phyloP scores from a whole-genome alignment of 2,329 filamentous ascomycete genomes.

The Pseudogymnoascus sp. region DNA sequence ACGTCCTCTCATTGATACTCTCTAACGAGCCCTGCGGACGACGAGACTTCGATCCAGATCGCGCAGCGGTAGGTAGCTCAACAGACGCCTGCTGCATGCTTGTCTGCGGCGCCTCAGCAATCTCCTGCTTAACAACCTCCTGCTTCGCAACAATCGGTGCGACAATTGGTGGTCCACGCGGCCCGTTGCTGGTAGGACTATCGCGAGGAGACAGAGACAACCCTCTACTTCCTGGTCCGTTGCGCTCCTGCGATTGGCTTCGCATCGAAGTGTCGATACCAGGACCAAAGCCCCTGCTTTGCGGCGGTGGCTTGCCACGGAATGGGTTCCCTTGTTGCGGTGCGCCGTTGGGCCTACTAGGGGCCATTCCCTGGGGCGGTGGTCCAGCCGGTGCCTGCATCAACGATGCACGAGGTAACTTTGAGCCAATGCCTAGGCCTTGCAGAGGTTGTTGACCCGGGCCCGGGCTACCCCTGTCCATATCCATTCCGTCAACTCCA shows the following conservation, averaged over 20 bases:
- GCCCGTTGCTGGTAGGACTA: constrained; percentile 49
- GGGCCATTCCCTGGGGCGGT: constrained; percentile 50
- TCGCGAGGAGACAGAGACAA: constrained; percentile 35
- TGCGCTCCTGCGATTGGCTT: constrained; percentile 38
- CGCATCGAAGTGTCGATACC: constrained; percentile 29
- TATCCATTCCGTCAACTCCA: constrained; percentile 33
- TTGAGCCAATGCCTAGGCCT: constrained; percentile 30
- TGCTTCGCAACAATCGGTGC: constrained; percentile 40
- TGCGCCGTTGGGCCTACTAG: constrained; percentile 49
- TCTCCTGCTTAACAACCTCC: constrained; percentile 27
- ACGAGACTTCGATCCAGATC: constrained; percentile 43
- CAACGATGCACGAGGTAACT: constrained; percentile 31
- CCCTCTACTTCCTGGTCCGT: constrained; percentile 31
- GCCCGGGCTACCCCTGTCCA: constrained; percentile 25
- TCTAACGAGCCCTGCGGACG: constrained; percentile 62
- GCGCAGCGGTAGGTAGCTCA: constrained; percentile 14
- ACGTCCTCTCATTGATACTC: constrained; percentile 52
- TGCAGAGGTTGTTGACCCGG: constrained; percentile 24
- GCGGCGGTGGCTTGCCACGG: constrained; percentile 22
- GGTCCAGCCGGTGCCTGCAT: constrained; percentile 39
- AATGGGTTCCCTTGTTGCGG: constrained; percentile 55
- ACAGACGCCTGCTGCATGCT: constrained; percentile 31
- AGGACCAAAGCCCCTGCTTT: constrained; percentile 26
- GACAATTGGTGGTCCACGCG: constrained; percentile 40
- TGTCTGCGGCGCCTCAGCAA: constrained; percentile 21